Evolutionary conservation across 306 rosid species (phyloP).

Genomic region (Ochetophila trinervis): DNA sequence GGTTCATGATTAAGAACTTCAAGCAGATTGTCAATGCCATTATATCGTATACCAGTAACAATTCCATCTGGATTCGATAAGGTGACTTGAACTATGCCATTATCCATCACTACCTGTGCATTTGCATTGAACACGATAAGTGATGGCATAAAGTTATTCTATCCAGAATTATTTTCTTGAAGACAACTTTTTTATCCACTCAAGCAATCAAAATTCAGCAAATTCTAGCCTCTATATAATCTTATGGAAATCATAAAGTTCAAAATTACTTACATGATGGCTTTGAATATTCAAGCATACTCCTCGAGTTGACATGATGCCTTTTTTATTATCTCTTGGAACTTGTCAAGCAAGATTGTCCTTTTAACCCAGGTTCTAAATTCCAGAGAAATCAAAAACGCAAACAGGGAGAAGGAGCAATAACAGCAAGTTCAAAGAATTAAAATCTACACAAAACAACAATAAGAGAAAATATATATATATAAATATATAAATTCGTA

Average conservation of each 20-base stretch:
- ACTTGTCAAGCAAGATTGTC: slow-evolving; percentile 15
- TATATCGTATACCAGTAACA: slow-evolving; percentile 71
- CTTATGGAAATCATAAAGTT: background rate
- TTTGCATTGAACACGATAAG: slow-evolving; percentile 1
- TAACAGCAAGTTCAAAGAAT: background rate
- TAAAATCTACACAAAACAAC: background rate
- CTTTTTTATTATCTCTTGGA: slow-evolving; percentile 22
- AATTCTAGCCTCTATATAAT: background rate
- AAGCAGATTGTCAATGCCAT: slow-evolving; percentile 78
- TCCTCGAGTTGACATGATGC: slow-evolving; percentile 49
- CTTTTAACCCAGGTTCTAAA: slow-evolving; percentile 13
- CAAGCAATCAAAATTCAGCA: slow-evolving; percentile 4
- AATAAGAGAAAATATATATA: background rate
- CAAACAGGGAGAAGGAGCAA: slow-evolving; percentile 4
- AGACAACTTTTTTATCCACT: background rate
- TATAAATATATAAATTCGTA: background rate
- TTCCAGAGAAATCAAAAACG: background rate
- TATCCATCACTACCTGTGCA: slow-evolving; percentile 87
- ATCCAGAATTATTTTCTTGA: background rate
- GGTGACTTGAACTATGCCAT: slow-evolving; percentile 84
- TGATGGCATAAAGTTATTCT: background rate
- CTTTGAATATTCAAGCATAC: slow-evolving; percentile 59
- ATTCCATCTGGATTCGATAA: slow-evolving; percentile 84
- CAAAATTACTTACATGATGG: slow-evolving; percentile 50
- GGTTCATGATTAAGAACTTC: slow-evolving; percentile 77